Conservation (phyloP, 2,329 filamentous ascomycete species). For the Alternaria solani region DNA sequence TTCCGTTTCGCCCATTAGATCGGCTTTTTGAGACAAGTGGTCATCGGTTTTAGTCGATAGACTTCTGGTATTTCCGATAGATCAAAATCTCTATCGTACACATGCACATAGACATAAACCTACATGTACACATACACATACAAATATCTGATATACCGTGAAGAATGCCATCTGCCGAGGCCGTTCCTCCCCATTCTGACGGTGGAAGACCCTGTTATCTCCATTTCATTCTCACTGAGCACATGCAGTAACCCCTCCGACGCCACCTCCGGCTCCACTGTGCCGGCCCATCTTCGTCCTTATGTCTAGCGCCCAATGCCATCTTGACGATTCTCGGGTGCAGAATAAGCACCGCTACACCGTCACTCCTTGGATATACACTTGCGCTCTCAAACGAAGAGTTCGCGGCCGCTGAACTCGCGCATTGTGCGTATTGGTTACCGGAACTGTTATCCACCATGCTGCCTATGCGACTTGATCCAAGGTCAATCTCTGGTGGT, state of each 20-base stretch:
- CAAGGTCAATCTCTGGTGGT: no score
- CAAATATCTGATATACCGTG: not conserved
- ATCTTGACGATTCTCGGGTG: not conserved
- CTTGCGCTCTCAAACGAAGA: not conserved
- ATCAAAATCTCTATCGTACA: not conserved
- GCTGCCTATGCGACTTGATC: no score
- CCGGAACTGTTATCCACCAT: no score
- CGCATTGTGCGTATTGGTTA: not conserved
- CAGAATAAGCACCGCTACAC: not conserved
- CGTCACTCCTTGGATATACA: not conserved
- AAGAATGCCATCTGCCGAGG: not conserved
- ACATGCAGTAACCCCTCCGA: not conserved
- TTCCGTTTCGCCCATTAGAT: conserved; percentile 7
- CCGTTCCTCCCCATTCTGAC: no score
- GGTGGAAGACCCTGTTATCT: not conserved
- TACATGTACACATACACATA: not conserved
- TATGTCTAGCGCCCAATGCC: not conserved
- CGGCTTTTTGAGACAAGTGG: not conserved
- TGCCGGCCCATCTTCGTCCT: not conserved
- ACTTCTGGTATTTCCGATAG: not conserved
- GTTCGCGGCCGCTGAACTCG: not conserved
- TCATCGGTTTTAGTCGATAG: not conserved
- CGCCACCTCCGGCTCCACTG: not conserved
- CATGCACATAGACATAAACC: no score
- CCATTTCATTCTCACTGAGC: not conserved